These are phyloP conservation scores for Parmelia sp. DNA, from an alignment of 495 filamentous ascomycete genomes.

Conservation along the genomic window DNA sequence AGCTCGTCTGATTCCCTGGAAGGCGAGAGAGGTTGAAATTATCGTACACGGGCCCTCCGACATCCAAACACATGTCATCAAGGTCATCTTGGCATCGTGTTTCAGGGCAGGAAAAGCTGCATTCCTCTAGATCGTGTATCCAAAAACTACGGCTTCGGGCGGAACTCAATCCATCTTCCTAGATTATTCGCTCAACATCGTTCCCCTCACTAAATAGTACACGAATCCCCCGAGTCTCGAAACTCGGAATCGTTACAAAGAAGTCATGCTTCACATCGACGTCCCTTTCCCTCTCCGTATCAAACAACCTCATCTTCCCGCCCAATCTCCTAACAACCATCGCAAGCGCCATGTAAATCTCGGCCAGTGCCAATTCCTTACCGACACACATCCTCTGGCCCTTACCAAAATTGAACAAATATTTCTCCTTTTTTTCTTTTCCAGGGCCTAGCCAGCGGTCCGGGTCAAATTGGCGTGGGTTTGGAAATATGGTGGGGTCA, in stretches of 20 bases:
- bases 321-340: slow-evolving; percentile 38
- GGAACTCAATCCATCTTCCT: too few relatives aligned
- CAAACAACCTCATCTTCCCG: slow-evolving; percentile 11
- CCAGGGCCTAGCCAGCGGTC: slow-evolving; percentile 22
- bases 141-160: too few relatives aligned
- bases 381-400: slow-evolving; percentile 35
- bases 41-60: too few relatives aligned
- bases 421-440: slow-evolving; percentile 9
- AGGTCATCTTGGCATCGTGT: too few relatives aligned
- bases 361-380: slow-evolving; percentile 40
- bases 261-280: slow-evolving; percentile 10
- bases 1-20: too few relatives aligned
- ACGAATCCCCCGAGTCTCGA: slow-evolving; percentile 4
- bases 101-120: too few relatives aligned
- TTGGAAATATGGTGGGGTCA: slow-evolving; percentile 18
- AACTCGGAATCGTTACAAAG: slow-evolving; percentile 1
- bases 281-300: slow-evolving; percentile 5
- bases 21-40: too few relatives aligned
- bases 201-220: too few relatives aligned
- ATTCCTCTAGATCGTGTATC: too few relatives aligned
- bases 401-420: slow-evolving; percentile 31
- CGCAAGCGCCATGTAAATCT: slow-evolving; percentile 40
- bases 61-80: too few relatives aligned
- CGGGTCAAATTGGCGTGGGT: slow-evolving; percentile 19
- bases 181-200: too few relatives aligned